A percentile compares a stretch with the other conserved stretches of the same genome.
Conservation (phyloP, 2,329 filamentous ascomycete genomes). For the Ceratocystis smalleyi region DNA sequence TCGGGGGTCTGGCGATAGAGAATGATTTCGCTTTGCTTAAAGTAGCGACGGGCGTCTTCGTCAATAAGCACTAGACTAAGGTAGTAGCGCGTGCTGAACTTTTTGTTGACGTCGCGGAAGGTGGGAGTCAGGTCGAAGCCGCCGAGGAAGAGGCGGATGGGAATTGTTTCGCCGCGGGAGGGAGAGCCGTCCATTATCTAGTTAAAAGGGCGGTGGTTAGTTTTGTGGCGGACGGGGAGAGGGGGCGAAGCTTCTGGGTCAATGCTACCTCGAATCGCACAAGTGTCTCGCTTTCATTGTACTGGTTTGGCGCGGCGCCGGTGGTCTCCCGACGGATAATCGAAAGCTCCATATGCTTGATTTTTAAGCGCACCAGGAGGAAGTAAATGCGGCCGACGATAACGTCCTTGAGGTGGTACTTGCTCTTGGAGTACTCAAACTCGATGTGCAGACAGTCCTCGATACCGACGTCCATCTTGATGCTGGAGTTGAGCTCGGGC, state of each 20-base stretch:
- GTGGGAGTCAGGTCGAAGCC: slow-evolving; percentile 96
- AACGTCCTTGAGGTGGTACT: slow-evolving; percentile 97
- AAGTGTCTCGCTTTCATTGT: slow-evolving; percentile 97
- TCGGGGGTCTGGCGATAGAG: slow-evolving; percentile 71
- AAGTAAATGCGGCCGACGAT: slow-evolving; percentile 99
- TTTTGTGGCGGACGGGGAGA: neutral
- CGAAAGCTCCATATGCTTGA: slow-evolving; percentile 98
- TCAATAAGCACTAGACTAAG: slow-evolving; percentile 90
- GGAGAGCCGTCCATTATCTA: slow-evolving; percentile 99
- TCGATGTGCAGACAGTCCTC: slow-evolving; percentile 98
- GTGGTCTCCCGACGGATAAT: slow-evolving; percentile 96
- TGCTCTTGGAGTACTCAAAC: slow-evolving; percentile 98
- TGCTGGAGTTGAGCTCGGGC: slow-evolving; percentile 92
- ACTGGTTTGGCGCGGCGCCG: slow-evolving; percentile 91
- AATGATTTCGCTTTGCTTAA: slow-evolving; percentile 98
- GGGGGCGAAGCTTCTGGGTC: slow-evolving; percentile 4
- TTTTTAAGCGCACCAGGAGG: slow-evolving; percentile 88
- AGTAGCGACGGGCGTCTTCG: slow-evolving; percentile 92
- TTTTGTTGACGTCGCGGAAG: slow-evolving; percentile 99
- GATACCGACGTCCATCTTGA: slow-evolving; percentile 99
- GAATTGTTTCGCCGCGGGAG: slow-evolving; percentile 84
- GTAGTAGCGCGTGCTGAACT: slow-evolving; percentile 97
- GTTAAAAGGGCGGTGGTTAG: neutral
- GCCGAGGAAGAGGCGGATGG: slow-evolving; percentile 89
- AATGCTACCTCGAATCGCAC: slow-evolving; percentile 72